Conservation (phyloP, 495 filamentous ascomycete species). For the Annulohypoxylon stygium region DNA sequence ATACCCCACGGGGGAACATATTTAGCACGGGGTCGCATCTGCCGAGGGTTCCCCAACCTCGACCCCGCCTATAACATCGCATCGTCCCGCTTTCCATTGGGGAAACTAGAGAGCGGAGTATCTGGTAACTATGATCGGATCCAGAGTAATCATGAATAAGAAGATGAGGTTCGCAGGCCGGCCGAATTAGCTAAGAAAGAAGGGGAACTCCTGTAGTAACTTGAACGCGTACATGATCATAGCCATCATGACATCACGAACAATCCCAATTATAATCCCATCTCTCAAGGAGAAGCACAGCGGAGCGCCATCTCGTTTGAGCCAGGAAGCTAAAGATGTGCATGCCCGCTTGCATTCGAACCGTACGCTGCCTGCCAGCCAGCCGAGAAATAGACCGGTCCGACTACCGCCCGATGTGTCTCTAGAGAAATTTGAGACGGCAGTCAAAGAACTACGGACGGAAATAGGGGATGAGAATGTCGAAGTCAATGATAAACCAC, state of each 20-base stretch:
- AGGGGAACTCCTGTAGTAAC: neutral
- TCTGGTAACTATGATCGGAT: neutral
- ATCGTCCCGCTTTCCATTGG: conserved; percentile 21
- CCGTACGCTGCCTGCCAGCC: conserved; percentile 51
- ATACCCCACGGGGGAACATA: conserved; percentile 7
- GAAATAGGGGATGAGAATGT: conserved; percentile 55
- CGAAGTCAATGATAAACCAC: conserved; percentile 57
- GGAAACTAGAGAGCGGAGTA: conserved; percentile 2
- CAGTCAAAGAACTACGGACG: conserved; percentile 52
- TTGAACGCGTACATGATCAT: neutral
- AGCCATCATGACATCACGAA: conserved; percentile 34
- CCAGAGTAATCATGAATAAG: conserved; percentile 32
- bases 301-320: conserved; percentile 50
- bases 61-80: conserved; percentile 39
- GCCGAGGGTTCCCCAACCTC: conserved; percentile 37
- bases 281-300: conserved; percentile 46
- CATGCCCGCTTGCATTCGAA: conserved; percentile 52
- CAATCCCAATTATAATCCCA: conserved; percentile 33
- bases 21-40: conserved; percentile 28
- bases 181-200: neutral
- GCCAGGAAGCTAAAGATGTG: conserved; percentile 48
- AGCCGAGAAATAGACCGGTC: conserved; percentile 47
- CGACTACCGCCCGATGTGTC: conserved; percentile 58
- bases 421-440: conserved; percentile 52
- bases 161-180: conserved; percentile 19